A percentile compares a stretch with the other conserved stretches of the same genome.
phyloP scores from a whole-genome alignment of 495 filamentous ascomycete genomes.

The Hamigera avellanea region DNA sequence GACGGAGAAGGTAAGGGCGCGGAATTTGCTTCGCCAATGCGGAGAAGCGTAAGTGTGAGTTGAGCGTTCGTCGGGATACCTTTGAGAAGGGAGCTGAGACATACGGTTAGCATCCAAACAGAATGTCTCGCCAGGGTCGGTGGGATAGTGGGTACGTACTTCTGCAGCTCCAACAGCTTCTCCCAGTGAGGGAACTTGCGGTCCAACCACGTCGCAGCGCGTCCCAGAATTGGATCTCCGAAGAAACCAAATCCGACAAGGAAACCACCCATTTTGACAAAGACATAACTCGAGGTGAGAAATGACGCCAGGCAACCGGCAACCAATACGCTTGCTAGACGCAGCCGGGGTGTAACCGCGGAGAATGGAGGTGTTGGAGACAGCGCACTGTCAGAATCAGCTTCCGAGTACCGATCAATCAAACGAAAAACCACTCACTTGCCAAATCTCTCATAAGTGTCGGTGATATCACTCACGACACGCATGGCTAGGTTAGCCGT shows the following conservation, averaged over 20 bases:
- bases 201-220: slow-evolving; percentile 50
- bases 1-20: slow-evolving; percentile 68
- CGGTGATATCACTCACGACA: slow-evolving; percentile 56
- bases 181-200: slow-evolving; percentile 61
- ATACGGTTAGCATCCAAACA: slow-evolving; percentile 3
- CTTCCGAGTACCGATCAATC: background rate
- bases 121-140: too few species aligned
- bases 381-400: slow-evolving; percentile 41
- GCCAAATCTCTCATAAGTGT: slow-evolving; percentile 68
- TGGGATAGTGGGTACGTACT: slow-evolving; percentile 28
- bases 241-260: slow-evolving; percentile 65
- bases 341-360: slow-evolving; percentile 45
- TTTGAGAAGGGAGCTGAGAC: slow-evolving; percentile 57
- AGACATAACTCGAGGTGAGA: slow-evolving; percentile 58
- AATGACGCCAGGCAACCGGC: slow-evolving; percentile 46
- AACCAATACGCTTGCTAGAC: slow-evolving; percentile 48
- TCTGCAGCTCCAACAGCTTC: slow-evolving; percentile 56
- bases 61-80: slow-evolving; percentile 87
- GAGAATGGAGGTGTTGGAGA: slow-evolving; percentile 73
- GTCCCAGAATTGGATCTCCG: slow-evolving; percentile 59
- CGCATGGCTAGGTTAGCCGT: slow-evolving; percentile 73
- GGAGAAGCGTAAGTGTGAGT: slow-evolving; percentile 72
- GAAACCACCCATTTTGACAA: slow-evolving; percentile 59
- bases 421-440: slow-evolving; percentile 41
- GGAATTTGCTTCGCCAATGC: slow-evolving; percentile 74